Percentiles rank a stretch among this genome's conserved stretches.
Conservation (phyloP, 2,329 filamentous ascomycete species). For the Aspergillus piperis region DNA sequence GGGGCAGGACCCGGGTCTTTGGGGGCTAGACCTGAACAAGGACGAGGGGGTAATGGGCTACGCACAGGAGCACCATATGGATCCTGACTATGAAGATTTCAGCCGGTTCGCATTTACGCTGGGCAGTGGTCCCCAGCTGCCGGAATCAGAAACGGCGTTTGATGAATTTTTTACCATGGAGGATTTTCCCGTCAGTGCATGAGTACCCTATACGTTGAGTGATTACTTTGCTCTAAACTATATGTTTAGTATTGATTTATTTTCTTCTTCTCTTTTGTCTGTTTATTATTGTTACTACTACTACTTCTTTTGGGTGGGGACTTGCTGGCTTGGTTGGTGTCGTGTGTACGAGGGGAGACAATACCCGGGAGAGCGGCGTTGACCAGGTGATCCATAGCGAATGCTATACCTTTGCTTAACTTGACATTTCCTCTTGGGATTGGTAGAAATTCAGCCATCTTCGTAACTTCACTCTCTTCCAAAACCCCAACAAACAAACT, state of each 20-base stretch:
- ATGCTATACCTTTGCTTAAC: not conserved
- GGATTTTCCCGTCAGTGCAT: conserved; percentile 33
- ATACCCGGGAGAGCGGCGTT: not conserved
- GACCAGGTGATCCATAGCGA: not conserved
- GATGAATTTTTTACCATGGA: conserved; percentile 37
- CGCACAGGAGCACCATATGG: conserved; percentile 29
- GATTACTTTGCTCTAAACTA: not conserved
- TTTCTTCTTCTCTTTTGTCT: conserved; percentile 4
- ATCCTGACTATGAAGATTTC: conserved; percentile 27
- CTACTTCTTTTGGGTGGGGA: conserved; percentile 19
- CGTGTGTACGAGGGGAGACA: not conserved
- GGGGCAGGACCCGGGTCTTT: conserved; percentile 11
- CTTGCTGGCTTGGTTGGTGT: conserved; percentile 7
- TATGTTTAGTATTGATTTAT: conserved; percentile 24
- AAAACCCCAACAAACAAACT: not conserved
- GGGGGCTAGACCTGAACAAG: conserved; percentile 17
- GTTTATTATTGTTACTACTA: conserved; percentile 7
- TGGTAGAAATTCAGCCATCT: too few relatives aligned
- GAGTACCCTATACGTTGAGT: conserved; percentile 13
- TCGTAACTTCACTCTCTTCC: too few relatives aligned
- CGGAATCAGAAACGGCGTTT: conserved; percentile 33
- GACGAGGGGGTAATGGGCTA: conserved; percentile 28
- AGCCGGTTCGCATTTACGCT: conserved; percentile 35
- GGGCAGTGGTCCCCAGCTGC: conserved; percentile 24
- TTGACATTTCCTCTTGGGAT: too few relatives aligned